Base-by-base conservation (phyloP, 2,329 filamentous ascomycete species). In the Sclerotinia borealis region DNA sequence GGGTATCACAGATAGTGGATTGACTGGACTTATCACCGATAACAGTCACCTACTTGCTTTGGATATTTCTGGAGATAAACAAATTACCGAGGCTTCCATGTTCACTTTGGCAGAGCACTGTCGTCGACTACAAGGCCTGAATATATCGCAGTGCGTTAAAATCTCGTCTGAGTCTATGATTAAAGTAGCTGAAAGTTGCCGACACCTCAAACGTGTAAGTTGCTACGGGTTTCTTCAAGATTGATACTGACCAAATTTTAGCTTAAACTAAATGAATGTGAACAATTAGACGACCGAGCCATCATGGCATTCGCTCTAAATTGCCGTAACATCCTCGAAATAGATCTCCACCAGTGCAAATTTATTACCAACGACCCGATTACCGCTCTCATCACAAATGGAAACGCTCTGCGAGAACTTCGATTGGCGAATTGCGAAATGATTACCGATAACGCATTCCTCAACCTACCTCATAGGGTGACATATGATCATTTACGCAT, bases 221-320 rank as follows among this genome's bases (percentile, higher is more conserved):
- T 36, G 11, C 47, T 31, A 59, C 11, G 22, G n/a, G 56, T 19
- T 34, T 22, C 37, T 58, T 4, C 43, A 31, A 45, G 3, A 39
- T 7, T 11, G 37, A 34, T 63, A 51, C 70, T 73, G 49, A 73
- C 36, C 22, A 19, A 6, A 43, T 31, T 64, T 19, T 65, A 95
- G 86, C 83, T 99, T 69, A 99, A 99, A 84, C 83, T 99, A 66
- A 99, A 98, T 76, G 90, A 93, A 63, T 96, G 95, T 74, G 77
- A 78, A n/a, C 90, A 96, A 76, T 80, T 97, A 39, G 92, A 89
- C 45, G 92, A 98, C 74, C 81, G 83, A 55, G 88, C 92, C 8
- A 88, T 98, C 67, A 80, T 91, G 64, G 90, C 92, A 4, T 96
- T 99, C 74, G 93, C 95, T 7, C 81, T 87, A 51, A 85, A 96